A percentile compares a stretch with the other conserved stretches of the same genome.
These are phyloP conservation scores for Coprinopsis cinerea DNA, from an alignment of 768 basidiomycete genomes.

Conservation along the genomic window DNA sequence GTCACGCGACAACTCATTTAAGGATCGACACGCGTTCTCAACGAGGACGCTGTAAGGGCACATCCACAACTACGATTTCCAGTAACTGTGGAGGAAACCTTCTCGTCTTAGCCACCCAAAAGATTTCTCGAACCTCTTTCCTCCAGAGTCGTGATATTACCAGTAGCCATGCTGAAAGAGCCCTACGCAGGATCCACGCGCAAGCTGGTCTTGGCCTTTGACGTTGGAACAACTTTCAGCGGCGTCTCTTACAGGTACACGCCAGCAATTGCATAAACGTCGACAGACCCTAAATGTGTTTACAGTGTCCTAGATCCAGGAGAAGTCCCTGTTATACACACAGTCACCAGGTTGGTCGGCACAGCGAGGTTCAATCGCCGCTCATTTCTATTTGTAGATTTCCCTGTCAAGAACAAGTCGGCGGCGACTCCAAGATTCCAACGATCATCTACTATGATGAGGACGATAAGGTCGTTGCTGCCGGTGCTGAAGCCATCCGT, in stretches of 20 bases:
- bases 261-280: neutral
- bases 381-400: constrained; percentile 9
- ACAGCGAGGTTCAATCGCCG: neutral
- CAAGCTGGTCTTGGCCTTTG: constrained; percentile 13
- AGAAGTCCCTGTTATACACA: constrained; percentile 20
- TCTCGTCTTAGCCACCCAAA: too few species aligned
- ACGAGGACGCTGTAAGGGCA: too few species aligned
- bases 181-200: constrained; percentile 8
- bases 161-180: neutral
- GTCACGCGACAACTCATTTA: too few species aligned
- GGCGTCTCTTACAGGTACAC: constrained; percentile 14
- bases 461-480: constrained; percentile 9
- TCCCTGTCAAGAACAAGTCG: constrained; percentile 12
- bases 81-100: too few species aligned
- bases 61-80: too few species aligned
- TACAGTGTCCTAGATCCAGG: constrained; percentile 22
- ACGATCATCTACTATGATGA: constrained; percentile 13
- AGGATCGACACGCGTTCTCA: too few species aligned
- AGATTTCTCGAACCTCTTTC: too few species aligned
- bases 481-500: constrained; percentile 11
- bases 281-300: neutral
- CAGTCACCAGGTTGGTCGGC: constrained; percentile 19
- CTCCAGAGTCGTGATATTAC: too few species aligned
- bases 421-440: constrained; percentile 15
- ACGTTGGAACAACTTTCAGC: constrained; percentile 14